phyloP scores from a whole-genome alignment of 2,329 filamentous ascomycete genomes.

The Colletotrichum salicis region DNA sequence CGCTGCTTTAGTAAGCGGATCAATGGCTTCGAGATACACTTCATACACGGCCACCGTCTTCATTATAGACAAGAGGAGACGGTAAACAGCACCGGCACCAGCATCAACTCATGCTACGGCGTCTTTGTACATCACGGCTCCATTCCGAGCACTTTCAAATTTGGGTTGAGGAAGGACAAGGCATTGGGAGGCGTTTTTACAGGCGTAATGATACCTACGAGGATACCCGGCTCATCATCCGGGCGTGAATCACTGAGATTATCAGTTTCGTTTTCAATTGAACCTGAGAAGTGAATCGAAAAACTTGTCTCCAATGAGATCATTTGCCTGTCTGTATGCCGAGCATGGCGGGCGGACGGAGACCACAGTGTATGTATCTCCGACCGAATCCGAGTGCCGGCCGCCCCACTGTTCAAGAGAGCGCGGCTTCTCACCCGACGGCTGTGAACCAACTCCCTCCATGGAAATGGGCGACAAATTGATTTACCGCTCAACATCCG shows the following conservation, averaged over 20 bases:
- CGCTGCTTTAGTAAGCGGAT: not conserved
- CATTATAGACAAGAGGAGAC: conserved; percentile 6
- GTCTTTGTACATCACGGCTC: conserved; percentile 30
- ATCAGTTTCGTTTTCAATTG: not conserved
- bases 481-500: no score
- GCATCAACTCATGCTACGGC: conserved; percentile 14
- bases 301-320: not conserved
- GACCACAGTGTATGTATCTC: conserved; percentile 27
- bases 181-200: conserved; percentile 33
- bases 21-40: not conserved
- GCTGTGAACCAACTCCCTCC: not conserved
- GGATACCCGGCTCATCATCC: not conserved
- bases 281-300: not conserved
- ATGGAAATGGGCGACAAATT: no score
- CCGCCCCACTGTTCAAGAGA: not conserved
- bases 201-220: conserved; percentile 34
- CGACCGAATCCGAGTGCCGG: conserved; percentile 28
- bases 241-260: conserved; percentile 13
- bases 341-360: not conserved
- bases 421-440: not conserved
- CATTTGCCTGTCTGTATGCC: not conserved
- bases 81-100: conserved; percentile 16
- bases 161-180: not conserved
- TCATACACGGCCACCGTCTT: not conserved
- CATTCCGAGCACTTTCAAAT: conserved; percentile 6